These are phyloP conservation scores for Dictyostelium brefeldianum DNA, from an alignment of 78 protist species.

Conservation along the genomic window DNA sequence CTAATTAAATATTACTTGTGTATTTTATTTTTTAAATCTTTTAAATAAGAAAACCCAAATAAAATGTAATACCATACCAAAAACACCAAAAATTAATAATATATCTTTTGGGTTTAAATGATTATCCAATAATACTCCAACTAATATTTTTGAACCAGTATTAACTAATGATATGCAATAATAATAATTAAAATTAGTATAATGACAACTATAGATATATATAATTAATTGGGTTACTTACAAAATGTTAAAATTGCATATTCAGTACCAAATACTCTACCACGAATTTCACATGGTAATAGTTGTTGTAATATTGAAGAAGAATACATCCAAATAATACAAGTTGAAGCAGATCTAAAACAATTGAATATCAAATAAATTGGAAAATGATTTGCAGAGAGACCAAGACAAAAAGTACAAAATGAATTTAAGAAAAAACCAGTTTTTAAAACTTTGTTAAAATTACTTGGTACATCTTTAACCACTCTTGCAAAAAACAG, in stretches of 20 bases:
- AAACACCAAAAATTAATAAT: conserved; percentile 4
- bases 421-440: conserved; percentile 48
- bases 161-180: not conserved
- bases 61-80: conserved; percentile 15
- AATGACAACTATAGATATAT: too few species aligned
- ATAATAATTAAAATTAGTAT: too few species aligned
- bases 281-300: conserved; percentile 55
- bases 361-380: conserved; percentile 53
- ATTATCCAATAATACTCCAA: conserved; percentile 31
- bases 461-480: conserved; percentile 43
- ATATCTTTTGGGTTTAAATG: not conserved
- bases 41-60: conserved; percentile 7
- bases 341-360: conserved; percentile 50
- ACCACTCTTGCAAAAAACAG: conserved; percentile 52
- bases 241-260: conserved; percentile 25
- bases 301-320: conserved; percentile 47
- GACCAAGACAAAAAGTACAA: conserved; percentile 49
- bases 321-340: conserved; percentile 64
- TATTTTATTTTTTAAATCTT: too few species aligned
- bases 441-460: conserved; percentile 20
- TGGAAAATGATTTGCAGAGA: conserved; percentile 32
- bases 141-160: not conserved
- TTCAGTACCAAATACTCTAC: conserved; percentile 63
- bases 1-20: too few species aligned
- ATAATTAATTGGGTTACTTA: too few species aligned